Conservation (phyloP, 306 rosid species). For the Rosa lucieae region DNA sequence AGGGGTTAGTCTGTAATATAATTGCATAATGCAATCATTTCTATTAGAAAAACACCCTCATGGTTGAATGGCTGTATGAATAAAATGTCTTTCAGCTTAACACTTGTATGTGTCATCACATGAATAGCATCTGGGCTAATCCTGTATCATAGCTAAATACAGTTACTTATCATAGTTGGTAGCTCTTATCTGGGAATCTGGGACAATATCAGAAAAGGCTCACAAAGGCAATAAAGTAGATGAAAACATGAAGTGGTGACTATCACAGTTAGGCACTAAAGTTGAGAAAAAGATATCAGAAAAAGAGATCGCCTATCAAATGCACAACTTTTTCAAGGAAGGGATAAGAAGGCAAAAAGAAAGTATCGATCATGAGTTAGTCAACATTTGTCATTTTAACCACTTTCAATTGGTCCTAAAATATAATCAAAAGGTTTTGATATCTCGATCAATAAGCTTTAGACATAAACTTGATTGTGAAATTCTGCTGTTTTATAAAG, state of each 20-base stretch:
- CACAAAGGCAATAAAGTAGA: background rate
- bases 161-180: background rate
- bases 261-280: background rate
- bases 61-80: background rate
- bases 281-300: background rate
- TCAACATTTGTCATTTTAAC: background rate
- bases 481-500: too few relatives aligned
- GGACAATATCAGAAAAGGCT: background rate
- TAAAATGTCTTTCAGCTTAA: background rate
- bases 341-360: background rate
- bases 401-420: background rate
- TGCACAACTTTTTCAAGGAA: background rate
- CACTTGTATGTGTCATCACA: background rate
- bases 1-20: background rate
- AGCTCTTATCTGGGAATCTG: background rate
- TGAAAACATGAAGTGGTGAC: background rate
- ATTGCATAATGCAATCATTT: constrained; percentile 6
- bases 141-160: background rate
- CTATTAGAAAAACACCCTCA: background rate
- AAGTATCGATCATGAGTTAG: background rate
- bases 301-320: background rate
- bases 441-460: background rate
- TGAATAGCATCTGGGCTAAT: background rate
- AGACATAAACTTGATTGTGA: background rate
- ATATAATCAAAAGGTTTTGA: background rate